Evolutionary conservation across 352 stramenopile species (phyloP), one percentile per base, ranked within the genome.

Genomic region (Phytophthora fragariaefolia): DNA sequence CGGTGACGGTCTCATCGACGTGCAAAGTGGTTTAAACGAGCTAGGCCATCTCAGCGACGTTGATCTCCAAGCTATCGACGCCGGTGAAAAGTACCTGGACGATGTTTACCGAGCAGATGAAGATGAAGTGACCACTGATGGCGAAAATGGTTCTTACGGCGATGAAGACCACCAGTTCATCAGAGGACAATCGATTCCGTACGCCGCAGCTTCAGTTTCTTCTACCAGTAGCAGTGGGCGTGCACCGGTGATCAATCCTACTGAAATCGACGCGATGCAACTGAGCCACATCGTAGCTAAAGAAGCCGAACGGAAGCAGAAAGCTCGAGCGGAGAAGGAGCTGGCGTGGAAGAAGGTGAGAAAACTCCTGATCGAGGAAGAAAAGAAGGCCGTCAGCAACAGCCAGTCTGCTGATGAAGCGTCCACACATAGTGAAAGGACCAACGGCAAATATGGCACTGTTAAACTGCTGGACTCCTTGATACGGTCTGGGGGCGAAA

Each of bases 61-160:
- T 27, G 49, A 82, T 27, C 36, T 50, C 69, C 27, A 53, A 24
- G 46, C 57, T 34, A 75, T 71, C 23, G 67, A 67, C 3, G 80
- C 78, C 18, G 74, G 73, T 18, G 79, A 90, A 47, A 69, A 71
- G 17, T 89, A 89, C 49, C 52, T 89, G 10, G 66, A 89, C 28
- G 76, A 68, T 40, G 67, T 87, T 32, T 91, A 87, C 66, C 53
- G 76, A 49, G 76, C 88, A 3, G 76, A 90, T 7, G 61, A 69
- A 38, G 58, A 52, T 20, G 53, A 42, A 12, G 64, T 66, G 4
- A 48, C 71, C 26, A 59, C 47, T 4, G 34, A 55, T 13, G 51
- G 69, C 34, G 67, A 77, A 27, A 27, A 66, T 13, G 54, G 67
- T 6, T 47, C 58, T 3, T 46, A 72, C 7, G 57, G 20, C 20